These are phyloP conservation scores for Fallopia convolvulus DNA, from an alignment of 148 eudicot species.

Conservation along the genomic window DNA sequence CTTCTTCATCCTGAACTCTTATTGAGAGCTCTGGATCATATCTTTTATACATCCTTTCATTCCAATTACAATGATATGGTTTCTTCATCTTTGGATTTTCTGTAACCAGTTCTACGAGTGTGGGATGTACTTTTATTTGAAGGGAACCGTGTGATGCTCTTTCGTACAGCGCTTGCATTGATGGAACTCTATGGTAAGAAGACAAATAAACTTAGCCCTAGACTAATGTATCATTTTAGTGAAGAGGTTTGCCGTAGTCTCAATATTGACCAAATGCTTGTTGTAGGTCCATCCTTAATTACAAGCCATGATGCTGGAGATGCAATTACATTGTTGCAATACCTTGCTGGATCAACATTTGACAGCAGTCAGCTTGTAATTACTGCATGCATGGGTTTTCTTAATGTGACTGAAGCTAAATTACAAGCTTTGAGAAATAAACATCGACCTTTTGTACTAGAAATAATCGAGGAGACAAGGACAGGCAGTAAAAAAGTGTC, in stretches of 20 bases:
- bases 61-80: not conserved
- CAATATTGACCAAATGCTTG: not conserved
- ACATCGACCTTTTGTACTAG: conserved; percentile 69
- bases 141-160: conserved; percentile 95
- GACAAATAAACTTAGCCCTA: not conserved
- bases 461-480: conserved; percentile 47
- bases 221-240: not conserved
- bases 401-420: conserved; percentile 56
- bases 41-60: not conserved
- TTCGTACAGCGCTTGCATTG: conserved; percentile 88
- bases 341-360: conserved; percentile 84
- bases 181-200: conserved; percentile 89
- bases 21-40: not conserved
- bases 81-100: conserved; percentile 1
- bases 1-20: not conserved
- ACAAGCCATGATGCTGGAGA: conserved; percentile 89
- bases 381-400: conserved; percentile 93
- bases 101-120: conserved; percentile 69
- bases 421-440: conserved; percentile 58
- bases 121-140: conserved; percentile 94
- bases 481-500: conserved; percentile 48
- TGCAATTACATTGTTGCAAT: conserved; percentile 74
- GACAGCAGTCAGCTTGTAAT: conserved; percentile 97
- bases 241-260: not conserved
- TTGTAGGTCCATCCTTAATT: conserved; percentile 68